Evolutionary conservation across 169 alveolate genomes (phyloP).

Genomic region (Plasmodium cynomolgi): DNA sequence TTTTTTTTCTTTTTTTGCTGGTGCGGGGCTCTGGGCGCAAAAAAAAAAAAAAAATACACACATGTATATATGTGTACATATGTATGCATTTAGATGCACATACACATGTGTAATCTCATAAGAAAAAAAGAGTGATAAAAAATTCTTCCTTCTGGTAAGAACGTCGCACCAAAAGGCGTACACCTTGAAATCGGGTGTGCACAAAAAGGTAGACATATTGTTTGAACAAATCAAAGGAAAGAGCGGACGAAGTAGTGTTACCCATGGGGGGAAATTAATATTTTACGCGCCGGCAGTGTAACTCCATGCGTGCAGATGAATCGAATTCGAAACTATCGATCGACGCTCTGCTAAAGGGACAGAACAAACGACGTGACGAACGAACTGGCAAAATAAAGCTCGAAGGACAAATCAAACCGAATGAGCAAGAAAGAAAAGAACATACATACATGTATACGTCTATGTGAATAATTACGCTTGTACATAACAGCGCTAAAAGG

Average conservation of each 20-base stretch:
- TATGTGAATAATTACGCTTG: background rate
- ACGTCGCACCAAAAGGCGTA: background rate
- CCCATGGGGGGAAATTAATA: background rate
- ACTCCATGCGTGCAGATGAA: background rate
- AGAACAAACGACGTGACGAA: background rate
- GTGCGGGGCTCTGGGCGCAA: background rate
- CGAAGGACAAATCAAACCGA: background rate
- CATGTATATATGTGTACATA: background rate
- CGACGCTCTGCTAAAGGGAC: background rate
- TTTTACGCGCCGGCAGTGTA: background rate
- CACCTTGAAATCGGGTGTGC: background rate
- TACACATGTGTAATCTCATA: background rate
- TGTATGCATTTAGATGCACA: background rate
- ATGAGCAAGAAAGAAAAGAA: background rate
- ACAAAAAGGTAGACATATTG: background rate
- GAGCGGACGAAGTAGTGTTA: background rate
- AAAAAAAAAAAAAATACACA: background rate
- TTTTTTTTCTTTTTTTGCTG: background rate
- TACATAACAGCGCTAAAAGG: background rate
- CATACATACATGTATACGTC: background rate
- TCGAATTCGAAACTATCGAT: background rate
- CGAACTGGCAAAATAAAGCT: background rate
- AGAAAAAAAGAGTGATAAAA: background rate
- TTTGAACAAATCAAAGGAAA: background rate
- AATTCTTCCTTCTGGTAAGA: background rate